Conservation (phyloP, 495 filamentous ascomycete species). For the Talaromyces stipitatus region DNA sequence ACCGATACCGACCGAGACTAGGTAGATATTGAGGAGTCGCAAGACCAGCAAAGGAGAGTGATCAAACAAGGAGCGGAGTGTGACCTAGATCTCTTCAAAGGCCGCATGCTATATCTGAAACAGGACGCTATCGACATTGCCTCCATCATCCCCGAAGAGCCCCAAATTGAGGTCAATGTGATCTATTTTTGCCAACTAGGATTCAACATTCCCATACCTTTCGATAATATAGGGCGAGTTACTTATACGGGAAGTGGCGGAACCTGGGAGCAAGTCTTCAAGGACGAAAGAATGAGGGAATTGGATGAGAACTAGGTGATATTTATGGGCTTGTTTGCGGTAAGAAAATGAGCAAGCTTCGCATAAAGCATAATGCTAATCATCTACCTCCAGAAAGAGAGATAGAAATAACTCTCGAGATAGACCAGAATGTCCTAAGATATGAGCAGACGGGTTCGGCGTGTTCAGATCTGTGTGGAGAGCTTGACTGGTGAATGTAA, state of each 20-base stretch:
- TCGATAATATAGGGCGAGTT: constrained; percentile 53
- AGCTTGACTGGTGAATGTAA: constrained; percentile 65
- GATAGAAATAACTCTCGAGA: constrained; percentile 78
- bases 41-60: constrained; percentile 63
- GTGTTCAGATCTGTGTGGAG: constrained; percentile 72
- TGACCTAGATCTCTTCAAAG: constrained; percentile 71
- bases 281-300: constrained; percentile 75
- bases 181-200: constrained; percentile 89
- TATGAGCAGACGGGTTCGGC: constrained; percentile 58
- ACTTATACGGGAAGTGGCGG: constrained; percentile 57
- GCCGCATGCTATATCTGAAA: constrained; percentile 61
- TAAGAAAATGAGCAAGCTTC: constrained; percentile 26
- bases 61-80: constrained; percentile 66
- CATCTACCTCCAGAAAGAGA: constrained; percentile 59
- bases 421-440: constrained; percentile 64
- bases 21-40: constrained; percentile 79
- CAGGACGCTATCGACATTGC: constrained; percentile 55
- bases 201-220: constrained; percentile 71
- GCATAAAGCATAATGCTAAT: not conserved
- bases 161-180: constrained; percentile 61
- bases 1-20: constrained; percentile 16
- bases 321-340: constrained; percentile 76
- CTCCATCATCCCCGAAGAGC: constrained; percentile 49
- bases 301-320: constrained; percentile 82
- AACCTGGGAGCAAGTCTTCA: constrained; percentile 80